Base-by-base conservation (phyloP, 805 yeast genomes). In the Kodamaea restingae region DNA sequence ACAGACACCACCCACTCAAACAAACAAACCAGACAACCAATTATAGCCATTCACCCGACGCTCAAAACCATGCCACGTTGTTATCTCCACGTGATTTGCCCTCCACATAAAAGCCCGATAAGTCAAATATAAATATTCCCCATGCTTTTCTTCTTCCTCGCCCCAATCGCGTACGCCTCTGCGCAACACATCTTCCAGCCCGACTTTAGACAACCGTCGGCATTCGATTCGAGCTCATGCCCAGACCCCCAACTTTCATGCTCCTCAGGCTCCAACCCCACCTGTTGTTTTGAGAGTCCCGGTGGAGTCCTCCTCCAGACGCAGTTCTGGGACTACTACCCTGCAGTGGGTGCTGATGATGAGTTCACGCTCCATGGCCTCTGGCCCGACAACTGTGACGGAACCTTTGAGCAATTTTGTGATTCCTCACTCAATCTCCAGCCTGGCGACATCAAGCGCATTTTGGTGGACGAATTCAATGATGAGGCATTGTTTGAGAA, bases 271-370 rank as follows among this genome's bases (percentile, higher is more conserved):
- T 39, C 48, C 4, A 48, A 39, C 6, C 47, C 45, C 39, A 36
- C 77, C 2, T 90, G 97, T 55, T 90, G 97, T 62, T 86, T 81
- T 57, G 96, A 88, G 55, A 75, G 76, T 35, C 90, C 90, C 7
- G 91, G 95, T 34, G 97, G 97, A 4, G 71, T 87, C 11, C 67
- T 90, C 26, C 61, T 90, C 37, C 84, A 78, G 55, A 85, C 97
- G 0, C 98, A 90, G 56, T 88, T 90, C 64, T 90, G 97, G 97
- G 95, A 90, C 61, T 84, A 83, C 55, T 62, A 67, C 43, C 90
- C 93, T 1, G 43, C 86, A 1, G 67, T 78, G 36, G 93, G 93
- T 4, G 86, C 87, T 2, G 64, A 71, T 28, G 78, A 84, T 38
- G 63, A 75, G 43, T 88, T 84, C 65, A 87, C 95, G 1, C 62